Evolutionary conservation across 768 basidiomycete species (phyloP).

Genomic region (Chiua virens): DNA sequence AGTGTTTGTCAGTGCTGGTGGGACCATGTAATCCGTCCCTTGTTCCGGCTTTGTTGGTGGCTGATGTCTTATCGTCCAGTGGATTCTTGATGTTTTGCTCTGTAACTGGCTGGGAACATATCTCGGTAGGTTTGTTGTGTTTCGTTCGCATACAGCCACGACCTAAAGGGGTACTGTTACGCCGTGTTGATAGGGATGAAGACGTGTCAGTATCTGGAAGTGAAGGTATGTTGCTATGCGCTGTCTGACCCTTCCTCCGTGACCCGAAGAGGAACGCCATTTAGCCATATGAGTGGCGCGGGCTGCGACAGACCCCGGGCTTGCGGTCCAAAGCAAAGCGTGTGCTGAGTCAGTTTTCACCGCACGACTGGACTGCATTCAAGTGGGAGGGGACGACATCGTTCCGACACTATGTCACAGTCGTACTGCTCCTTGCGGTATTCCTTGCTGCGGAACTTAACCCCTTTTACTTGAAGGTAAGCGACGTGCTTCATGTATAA

Average conservation of each 20-base stretch:
- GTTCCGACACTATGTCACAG: constrained; percentile 71
- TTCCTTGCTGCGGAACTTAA: constrained; percentile 86
- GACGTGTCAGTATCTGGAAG: constrained; percentile 83
- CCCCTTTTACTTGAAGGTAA: constrained; percentile 85
- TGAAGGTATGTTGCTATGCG: constrained; percentile 54
- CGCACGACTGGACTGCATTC: constrained; percentile 86
- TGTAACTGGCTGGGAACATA: constrained; percentile 91
- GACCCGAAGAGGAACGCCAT: constrained; percentile 3
- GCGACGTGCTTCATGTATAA: constrained; percentile 11
- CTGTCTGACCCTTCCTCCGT: not conserved
- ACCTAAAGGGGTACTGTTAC: constrained; percentile 10
- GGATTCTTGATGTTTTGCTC: constrained; percentile 82
- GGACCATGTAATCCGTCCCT: constrained; percentile 71
- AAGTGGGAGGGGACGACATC: constrained; percentile 82
- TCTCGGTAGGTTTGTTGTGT: constrained; percentile 49
- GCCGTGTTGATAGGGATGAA: constrained; percentile 64
- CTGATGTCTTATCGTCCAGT: constrained; percentile 44
- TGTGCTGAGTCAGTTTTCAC: constrained; percentile 81
- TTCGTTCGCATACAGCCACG: constrained; percentile 5
- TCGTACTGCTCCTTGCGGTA: constrained; percentile 71
- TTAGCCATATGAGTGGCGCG: constrained; percentile 85
- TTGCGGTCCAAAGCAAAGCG: constrained; percentile 77
- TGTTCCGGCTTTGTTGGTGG: constrained; percentile 1
- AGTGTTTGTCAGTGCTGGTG: constrained; percentile 71
- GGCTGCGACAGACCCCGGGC: constrained; percentile 74